A percentile compares a stretch with the other conserved stretches of the same genome.
Conservation (phyloP, 2,329 filamentous ascomycete species). For the Fusarium pseudonygamai region DNA sequence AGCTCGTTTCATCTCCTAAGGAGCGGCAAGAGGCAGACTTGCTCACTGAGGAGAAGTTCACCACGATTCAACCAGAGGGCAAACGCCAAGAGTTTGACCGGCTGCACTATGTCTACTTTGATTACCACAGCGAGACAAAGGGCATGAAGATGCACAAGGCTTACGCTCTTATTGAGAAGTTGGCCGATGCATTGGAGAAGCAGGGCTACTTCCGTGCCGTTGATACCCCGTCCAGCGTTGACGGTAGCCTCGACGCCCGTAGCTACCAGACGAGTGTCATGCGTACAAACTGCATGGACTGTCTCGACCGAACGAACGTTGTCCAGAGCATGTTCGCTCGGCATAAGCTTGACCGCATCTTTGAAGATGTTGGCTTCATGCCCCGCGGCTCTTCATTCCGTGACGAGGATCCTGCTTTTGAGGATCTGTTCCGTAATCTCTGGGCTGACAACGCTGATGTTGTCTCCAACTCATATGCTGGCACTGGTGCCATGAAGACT, state of each 20-base stretch:
- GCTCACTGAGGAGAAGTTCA: conserved; percentile 81
- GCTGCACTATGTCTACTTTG: conserved; percentile 97
- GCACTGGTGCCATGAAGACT: conserved; percentile 96
- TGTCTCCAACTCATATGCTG: conserved; percentile 91
- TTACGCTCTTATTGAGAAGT: conserved; percentile 82
- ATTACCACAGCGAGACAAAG: conserved; percentile 98
- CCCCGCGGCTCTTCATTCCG: conserved; percentile 79
- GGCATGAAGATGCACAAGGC: conserved; percentile 93
- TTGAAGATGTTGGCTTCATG: conserved; percentile 85
- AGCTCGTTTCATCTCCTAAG: conserved; percentile 73
- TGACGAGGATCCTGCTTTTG: conserved; percentile 81
- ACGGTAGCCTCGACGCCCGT: conserved; percentile 81
- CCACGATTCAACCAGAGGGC: conserved; percentile 73
- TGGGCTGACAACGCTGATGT: conserved; percentile 99
- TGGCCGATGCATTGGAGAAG: conserved; percentile 77
- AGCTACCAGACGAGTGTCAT: conserved; percentile 89
- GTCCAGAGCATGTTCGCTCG: conserved; percentile 97
- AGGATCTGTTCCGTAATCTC: conserved; percentile 92
- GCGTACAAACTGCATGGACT: conserved; percentile 99
- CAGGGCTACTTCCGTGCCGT: conserved; percentile 94
- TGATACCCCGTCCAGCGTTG: conserved; percentile 77
- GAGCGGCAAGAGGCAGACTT: conserved; percentile 73
- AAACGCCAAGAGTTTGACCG: conserved; percentile 75
- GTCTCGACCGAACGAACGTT: conserved; percentile 95
- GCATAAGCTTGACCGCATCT: conserved; percentile 87